Evolutionary conservation across 1,139 yeast species (phyloP), one percentile per base, ranked within the genome.

Genomic region (Protomyces pachydermus): DNA sequence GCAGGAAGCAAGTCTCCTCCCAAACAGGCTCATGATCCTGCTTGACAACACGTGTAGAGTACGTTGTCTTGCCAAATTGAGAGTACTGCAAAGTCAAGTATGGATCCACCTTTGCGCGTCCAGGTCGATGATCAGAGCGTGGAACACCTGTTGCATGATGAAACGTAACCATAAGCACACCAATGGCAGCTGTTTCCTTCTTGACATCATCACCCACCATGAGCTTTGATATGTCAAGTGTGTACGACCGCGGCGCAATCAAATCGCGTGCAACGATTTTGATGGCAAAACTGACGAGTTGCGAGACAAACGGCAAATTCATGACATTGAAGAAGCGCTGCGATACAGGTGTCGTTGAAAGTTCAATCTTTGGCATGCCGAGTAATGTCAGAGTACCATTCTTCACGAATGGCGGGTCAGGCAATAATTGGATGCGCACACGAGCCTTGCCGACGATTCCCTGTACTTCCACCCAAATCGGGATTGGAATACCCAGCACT

Each of bases 131-230:
- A 34, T 65, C 66, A 9, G 62, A 60, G 10, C 57, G 42, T 20
- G 61, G 55, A n/a, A 65, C 42, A 25, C 53, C 62, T 16, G 55
- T 56, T 5, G 65, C 65, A 18, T 54, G 54, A 52, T 65, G 60
- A n/a, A 65, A 53, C 12, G 50, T 32, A 20, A 65, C 53, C 52
- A 55, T 50, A n/a, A 65, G 28, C 12, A 65, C 52, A 8, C 66
- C 66, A n/a, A 65, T 52, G 28, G 60, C 56, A 20, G 55, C 61
- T 12, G 65, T 61, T 32, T 65, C 66, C 62, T 65, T 65, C 42
- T 65, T 65, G 20, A 65, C 61, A 51, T 55, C 65, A 34, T 65
- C 66, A n/a, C 66, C 66, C 56, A 61, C 61, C 55, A 65, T 52
- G 4, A 61, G 42, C 37, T 65, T 65, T 10, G 66, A 60, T 10